Evolutionary conservation across 495 filamentous ascomycete genomes (phyloP), one percentile per base, ranked within the genome.

Genomic region (Penicillium nucicola): DNA sequence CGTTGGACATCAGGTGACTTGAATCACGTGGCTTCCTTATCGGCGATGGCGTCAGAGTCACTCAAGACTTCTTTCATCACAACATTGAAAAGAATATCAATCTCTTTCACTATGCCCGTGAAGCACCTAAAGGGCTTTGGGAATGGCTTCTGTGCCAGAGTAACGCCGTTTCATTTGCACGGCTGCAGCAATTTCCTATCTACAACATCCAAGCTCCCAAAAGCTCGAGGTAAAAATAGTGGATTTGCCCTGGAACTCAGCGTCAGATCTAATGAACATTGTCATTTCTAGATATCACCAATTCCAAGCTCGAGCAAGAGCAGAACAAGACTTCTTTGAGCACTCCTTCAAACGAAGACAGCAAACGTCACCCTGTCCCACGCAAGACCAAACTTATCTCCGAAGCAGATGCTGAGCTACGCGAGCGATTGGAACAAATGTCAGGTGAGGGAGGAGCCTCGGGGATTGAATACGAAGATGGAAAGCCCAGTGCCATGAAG

Each of bases 391-490:
- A 84, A 62, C 81, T 80, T 1, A 70, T 82, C 45, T 70, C 78
- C 18, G 70, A 90, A 56, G 61, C 82, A 18, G 88, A 93, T 62
- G 80, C 84, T 39, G 86, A 89, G 53, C 66, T 93, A 5, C 74
- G 73, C 19, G 62, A 76, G 52, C 85, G 85, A 56, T 77, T 92
- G 47, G 82, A 85, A 55, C 80, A 79, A 14, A 76, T 89, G 13
- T 77, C 85, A 1, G 88, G 89, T 3, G 87, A 85, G 14, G 89
- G 89, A 23, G 90, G 89, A 6, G 82, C 76, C 33, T 75, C 86
- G n/a, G 90, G 90, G 1, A 73, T 92, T 8, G 89, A 92, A 68
- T 83, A 85, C 53, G 88, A 92, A 62, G 79, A 92, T 55, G 89
- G 90, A 0, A 75, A 85, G 59, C 81, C 88, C 1, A 81, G 79